phyloP scores from a whole-genome alignment of 106 monocot genomes.

The Cymbidium sinense region DNA sequence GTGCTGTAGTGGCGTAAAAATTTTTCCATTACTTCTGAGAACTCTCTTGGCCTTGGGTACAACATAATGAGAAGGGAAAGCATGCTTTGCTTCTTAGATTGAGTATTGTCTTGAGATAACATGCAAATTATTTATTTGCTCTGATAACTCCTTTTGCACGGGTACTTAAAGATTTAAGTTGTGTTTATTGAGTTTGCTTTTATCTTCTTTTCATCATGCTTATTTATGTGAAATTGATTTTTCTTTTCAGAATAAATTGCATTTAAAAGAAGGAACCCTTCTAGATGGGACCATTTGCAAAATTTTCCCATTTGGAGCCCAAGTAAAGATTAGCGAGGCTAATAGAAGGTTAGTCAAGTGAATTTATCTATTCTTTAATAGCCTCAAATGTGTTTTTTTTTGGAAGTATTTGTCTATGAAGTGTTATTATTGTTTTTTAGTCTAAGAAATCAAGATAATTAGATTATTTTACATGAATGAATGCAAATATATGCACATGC shows the following conservation, averaged over 20 bases:
- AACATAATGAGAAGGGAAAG: background rate
- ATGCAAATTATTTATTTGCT: background rate
- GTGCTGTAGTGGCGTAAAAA: background rate
- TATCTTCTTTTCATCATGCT: background rate
- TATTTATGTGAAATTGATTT: constrained; percentile 2
- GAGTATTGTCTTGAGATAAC: background rate
- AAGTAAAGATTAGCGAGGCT: constrained; percentile 75
- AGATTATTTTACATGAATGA: background rate
- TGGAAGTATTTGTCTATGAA: background rate
- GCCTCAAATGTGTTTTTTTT: background rate
- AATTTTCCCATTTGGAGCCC: constrained; percentile 83
- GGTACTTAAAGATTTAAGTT: background rate
- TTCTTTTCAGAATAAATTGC: constrained; percentile 49
- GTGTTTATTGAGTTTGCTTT: background rate
- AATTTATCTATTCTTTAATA: background rate
- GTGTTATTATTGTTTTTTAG: background rate
- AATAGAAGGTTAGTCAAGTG: constrained; percentile 57
- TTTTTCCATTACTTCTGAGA: background rate
- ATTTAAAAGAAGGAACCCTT: constrained; percentile 90
- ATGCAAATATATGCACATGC: background rate
- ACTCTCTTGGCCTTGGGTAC: background rate
- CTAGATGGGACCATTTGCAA: constrained; percentile 73
- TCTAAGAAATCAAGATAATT: background rate
- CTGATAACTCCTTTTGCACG: constrained; percentile 1
- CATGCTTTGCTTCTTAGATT: background rate